A percentile compares a stretch with the other conserved stretches of the same genome.
Evolutionary conservation across 257 asterid genomes (phyloP).

Genomic region (Solanum ossicruentum): DNA sequence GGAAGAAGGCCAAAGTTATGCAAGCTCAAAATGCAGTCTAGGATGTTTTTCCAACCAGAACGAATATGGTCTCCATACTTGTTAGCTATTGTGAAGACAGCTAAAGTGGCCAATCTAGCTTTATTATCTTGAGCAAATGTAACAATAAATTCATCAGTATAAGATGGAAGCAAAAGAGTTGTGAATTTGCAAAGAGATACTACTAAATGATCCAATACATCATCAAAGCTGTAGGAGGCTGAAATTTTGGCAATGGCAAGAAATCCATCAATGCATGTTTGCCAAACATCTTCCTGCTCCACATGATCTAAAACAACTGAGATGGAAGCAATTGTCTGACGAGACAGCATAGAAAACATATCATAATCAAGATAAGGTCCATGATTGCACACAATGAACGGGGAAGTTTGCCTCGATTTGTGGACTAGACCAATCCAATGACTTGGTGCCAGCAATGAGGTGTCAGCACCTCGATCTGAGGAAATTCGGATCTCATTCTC

Average conservation of each 20-base stretch:
- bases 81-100: slow-evolving; percentile 75
- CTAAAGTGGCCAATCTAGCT: slow-evolving; percentile 74
- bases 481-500: slow-evolving; percentile 80
- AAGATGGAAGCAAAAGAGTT: slow-evolving; percentile 52
- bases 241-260: slow-evolving; percentile 75
- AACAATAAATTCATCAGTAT: slow-evolving; percentile 45
- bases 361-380: slow-evolving; percentile 64
- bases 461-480: slow-evolving; percentile 56
- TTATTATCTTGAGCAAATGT: slow-evolving; percentile 65
- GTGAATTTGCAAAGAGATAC: slow-evolving; percentile 83
- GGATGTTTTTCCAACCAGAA: slow-evolving; percentile 81
- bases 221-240: slow-evolving; percentile 46
- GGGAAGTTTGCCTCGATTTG: slow-evolving; percentile 57
- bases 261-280: slow-evolving; percentile 71
- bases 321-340: slow-evolving; percentile 83
- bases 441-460: slow-evolving; percentile 43
- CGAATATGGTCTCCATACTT: slow-evolving; percentile 74
- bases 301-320: slow-evolving; percentile 84
- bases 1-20: slow-evolving; percentile 86
- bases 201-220: slow-evolving; percentile 75
- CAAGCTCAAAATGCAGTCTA: slow-evolving; percentile 82
- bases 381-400: slow-evolving; percentile 44
- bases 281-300: slow-evolving; percentile 55
- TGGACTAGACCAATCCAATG: slow-evolving; percentile 83
- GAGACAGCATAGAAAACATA: slow-evolving; percentile 70